Base-by-base conservation (phyloP, 2,329 filamentous ascomycete genomes). In the Penicillium psychrosexuale region DNA sequence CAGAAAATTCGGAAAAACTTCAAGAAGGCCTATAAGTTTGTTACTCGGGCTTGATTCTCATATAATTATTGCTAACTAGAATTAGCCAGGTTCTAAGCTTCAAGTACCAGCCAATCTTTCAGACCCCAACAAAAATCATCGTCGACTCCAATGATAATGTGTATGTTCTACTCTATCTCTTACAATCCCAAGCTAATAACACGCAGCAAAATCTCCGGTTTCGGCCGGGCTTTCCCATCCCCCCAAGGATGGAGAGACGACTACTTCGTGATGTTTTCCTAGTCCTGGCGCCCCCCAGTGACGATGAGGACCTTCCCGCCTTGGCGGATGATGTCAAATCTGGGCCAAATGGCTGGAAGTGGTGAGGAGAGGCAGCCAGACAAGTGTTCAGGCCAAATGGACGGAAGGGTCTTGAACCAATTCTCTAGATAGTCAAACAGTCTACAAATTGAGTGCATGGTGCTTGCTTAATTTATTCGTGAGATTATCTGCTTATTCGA, bases 401-500 rank as follows among this genome's bases (percentile, higher is more conserved):
- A 24, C 22, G 22, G 22, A 24, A 5, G 22, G 22, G 22, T 24
- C 5, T 24, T 24, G 6, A 17, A n/a, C 13, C 11, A 12, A 36
- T 27, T 33, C 3, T 31, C 4, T 24, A 13, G 12, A 33, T 28
- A 40, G n/a, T 11, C 13, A 43, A 44, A 17, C 22, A 31, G 27
- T 28, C 31, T 22, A 47, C 24, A 5, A 40, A 9, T 9, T 30
- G 37, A 24, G 22, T 5, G 15, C 17, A 24, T 6, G 1, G 7
- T 19, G 19, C 7, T 40, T 27, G 13, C 17, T 28, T 28, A 8
- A 34, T 34, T 51, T 30, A 37, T 45, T 45, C 17, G 31, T 38
- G 19, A 19, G 24, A 51, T 51, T 55, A 51, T 51, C 52, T 55
- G 47, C 34, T 30, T 34, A 19, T 36, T 50, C 24, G 22, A 28